Percentiles rank a stretch among this genome's conserved stretches.
Evolutionary conservation across 768 basidiomycete genomes (phyloP).

Genomic region (Ramaria rubella): DNA sequence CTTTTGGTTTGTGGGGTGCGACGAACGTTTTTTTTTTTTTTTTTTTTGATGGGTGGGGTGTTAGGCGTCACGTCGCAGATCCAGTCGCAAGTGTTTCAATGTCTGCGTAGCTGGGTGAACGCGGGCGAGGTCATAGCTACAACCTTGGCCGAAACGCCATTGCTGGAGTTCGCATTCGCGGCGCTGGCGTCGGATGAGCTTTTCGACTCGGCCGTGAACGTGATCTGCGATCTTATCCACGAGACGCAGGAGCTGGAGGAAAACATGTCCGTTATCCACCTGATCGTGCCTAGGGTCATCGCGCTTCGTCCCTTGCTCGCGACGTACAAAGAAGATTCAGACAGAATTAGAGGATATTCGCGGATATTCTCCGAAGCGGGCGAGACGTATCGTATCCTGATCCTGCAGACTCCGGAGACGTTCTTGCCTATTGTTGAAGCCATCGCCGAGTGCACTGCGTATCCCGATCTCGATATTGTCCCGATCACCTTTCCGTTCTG

Average conservation of each 20-base stretch:
- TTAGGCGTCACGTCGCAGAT: slow-evolving; percentile 76
- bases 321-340: slow-evolving; percentile 66
- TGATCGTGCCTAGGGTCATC: slow-evolving; percentile 83
- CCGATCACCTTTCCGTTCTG: slow-evolving; percentile 98
- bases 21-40: background rate
- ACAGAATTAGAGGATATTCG: slow-evolving; percentile 83
- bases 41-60: too few species aligned
- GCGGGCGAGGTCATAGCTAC: slow-evolving; percentile 74
- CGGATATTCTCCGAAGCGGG: slow-evolving; percentile 96
- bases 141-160: slow-evolving; percentile 63
- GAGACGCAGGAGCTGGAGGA: slow-evolving; percentile 98
- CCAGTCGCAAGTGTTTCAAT: slow-evolving; percentile 76
- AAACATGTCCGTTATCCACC: slow-evolving; percentile 81
- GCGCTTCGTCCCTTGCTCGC: slow-evolving; percentile 57
- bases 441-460: slow-evolving; percentile 88
- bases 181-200: slow-evolving; percentile 77
- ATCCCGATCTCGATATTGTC: slow-evolving; percentile 90
- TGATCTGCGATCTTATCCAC: slow-evolving; percentile 91
- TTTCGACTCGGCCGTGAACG: slow-evolving; percentile 91
- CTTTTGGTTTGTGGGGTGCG: background rate
- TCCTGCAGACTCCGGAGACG: slow-evolving; percentile 83
- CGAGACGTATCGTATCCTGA: slow-evolving; percentile 85
- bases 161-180: slow-evolving; percentile 78
- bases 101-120: slow-evolving; percentile 79
- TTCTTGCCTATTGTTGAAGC: slow-evolving; percentile 96